Evolutionary conservation across 1,284 basidiomycete genomes (phyloP).

Genomic region (Boletellus dicymbophilus): DNA sequence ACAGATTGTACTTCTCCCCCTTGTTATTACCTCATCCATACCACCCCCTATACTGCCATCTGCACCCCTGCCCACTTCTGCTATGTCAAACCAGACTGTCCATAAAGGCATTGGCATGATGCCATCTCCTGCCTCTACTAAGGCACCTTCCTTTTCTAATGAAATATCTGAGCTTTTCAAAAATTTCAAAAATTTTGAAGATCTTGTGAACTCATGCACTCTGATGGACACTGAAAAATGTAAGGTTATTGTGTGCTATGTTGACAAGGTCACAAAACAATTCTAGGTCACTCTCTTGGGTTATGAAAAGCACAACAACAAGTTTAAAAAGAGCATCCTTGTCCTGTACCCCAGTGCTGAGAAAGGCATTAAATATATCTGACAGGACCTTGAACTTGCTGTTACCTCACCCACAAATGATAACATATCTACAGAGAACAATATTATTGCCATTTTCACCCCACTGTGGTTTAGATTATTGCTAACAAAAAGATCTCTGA

Average conservation of each 20-base stretch:
- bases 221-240: conserved; percentile 8
- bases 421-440: conserved; percentile 6
- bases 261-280: conserved; percentile 1
- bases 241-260: conserved; percentile 5
- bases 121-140: not conserved
- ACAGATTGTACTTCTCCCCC: no score
- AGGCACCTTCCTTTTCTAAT: conserved; percentile 1
- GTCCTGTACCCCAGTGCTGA: conserved; percentile 1
- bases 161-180: conserved; percentile 5
- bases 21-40: no score
- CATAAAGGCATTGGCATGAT: not conserved
- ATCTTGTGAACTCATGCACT: not conserved
- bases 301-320: not conserved
- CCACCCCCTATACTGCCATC: no score
- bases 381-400: not conserved
- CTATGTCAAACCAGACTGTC: not conserved
- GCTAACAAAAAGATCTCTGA: conserved; percentile 6
- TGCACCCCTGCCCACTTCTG: not conserved
- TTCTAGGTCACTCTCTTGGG: conserved; percentile 9
- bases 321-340: conserved; percentile 4
- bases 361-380: conserved; percentile 2
- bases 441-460: conserved; percentile 3
- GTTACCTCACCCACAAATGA: not conserved
- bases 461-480: conserved; percentile 10
- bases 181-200: conserved; percentile 11